Evolutionary conservation across 1,284 basidiomycete genomes (phyloP).

Genomic region (Ceratobasidium sp.): DNA sequence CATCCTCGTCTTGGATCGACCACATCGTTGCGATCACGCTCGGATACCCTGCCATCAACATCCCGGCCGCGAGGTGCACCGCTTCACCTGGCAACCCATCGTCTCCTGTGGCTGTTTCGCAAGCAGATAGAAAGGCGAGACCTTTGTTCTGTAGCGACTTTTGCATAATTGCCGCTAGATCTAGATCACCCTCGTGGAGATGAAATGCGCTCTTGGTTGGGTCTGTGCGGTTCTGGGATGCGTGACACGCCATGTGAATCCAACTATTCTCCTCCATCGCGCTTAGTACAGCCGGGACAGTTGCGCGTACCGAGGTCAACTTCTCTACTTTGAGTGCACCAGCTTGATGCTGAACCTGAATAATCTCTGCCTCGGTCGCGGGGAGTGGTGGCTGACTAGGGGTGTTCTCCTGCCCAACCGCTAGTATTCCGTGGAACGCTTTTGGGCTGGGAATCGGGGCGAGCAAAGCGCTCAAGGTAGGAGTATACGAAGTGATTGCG

Average conservation of each 20-base stretch:
- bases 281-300: neutral
- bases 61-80: slow-evolving; percentile 40
- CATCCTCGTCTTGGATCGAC: slow-evolving; percentile 14
- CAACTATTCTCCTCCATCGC: slow-evolving; percentile 2
- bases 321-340: neutral
- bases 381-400: no score
- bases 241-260: slow-evolving; percentile 28
- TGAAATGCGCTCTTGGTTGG: slow-evolving; percentile 5
- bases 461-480: slow-evolving; percentile 2
- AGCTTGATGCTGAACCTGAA: neutral
- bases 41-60: slow-evolving; percentile 47
- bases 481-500: slow-evolving; percentile 23
- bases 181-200: slow-evolving; percentile 9
- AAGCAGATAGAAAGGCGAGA: neutral
- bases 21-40: slow-evolving; percentile 23
- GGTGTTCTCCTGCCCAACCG: neutral
- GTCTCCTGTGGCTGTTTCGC: slow-evolving; percentile 23
- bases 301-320: neutral
- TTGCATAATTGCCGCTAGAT: slow-evolving; percentile 1
- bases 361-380: neutral
- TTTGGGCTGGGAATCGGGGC: neutral
- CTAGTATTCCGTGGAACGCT: neutral
- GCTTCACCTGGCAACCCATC: slow-evolving; percentile 35
- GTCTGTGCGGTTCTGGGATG: neutral
- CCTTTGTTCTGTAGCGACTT: neutral